Base-by-base conservation (phyloP, 2,329 filamentous ascomycete genomes). In the Emericellopsis cladophorae region DNA sequence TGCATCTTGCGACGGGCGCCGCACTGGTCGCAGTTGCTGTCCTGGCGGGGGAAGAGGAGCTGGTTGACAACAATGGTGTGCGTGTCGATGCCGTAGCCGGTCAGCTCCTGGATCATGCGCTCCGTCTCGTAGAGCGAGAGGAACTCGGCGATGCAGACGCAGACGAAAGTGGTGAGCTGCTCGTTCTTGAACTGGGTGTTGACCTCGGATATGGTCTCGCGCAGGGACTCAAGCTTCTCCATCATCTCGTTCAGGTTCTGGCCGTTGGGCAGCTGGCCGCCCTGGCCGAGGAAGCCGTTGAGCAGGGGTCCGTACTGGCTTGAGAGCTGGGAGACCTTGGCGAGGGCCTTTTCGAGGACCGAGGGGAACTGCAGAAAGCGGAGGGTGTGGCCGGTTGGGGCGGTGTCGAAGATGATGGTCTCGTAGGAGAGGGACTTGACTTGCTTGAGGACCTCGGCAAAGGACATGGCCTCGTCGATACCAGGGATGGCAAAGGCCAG, bases 381-480 rank as follows among this genome's bases (percentile, higher is more conserved):
- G 45, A 98, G 81, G 2, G 92, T 98, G 73, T 98, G 92, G 51
- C 92, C 92, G 14, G 92, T 98, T 14, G 92, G 92, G 4, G 92
- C 92, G 29, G 92, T 98, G 64, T 98, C 92, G 75, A 98, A 98
- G 62, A 98, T 86, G 67, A 98, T 96, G 55, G 90, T 87, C 63
- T 96, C 92, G 75, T 98, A 98, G 39, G 88, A 94, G 58, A 96
- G 84, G 33, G 87, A 94, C 68, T 96, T 96, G 68, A 98, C 92
- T 66, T 98, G 92, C 66, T 98, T 98, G 55, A 98, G 76, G 48
- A 98, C 92, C 68, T 98, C 92, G 60, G 92, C 92, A 58, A 98
- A 98, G 43, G 89, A 95, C 92, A 98, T 98, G 61, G 92, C 92
- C 65, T 98, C 92, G 60, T 98, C 92, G 47, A 98, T 94, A 65